Conservation (phyloP, 495 filamentous ascomycete genomes). For the Pseudevernia furfuracea region DNA sequence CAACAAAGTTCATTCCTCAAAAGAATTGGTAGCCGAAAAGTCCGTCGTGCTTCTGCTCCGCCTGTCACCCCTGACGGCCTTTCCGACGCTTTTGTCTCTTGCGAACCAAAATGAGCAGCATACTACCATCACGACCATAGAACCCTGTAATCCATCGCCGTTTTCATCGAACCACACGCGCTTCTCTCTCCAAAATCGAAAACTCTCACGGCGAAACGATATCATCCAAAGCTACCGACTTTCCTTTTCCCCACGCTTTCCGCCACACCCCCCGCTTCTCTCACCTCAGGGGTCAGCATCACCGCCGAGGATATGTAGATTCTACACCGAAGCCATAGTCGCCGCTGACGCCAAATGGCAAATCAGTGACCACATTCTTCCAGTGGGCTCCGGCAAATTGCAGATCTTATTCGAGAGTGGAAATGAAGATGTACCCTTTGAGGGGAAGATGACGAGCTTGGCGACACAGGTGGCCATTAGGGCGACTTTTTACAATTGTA, state of each 20-base stretch:
- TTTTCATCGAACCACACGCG: background rate
- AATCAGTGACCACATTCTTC: background rate
- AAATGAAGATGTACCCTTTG: background rate
- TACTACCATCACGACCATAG: background rate
- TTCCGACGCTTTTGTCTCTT: background rate
- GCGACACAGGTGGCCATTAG: too few species aligned
- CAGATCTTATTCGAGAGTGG: background rate
- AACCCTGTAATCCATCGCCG: background rate
- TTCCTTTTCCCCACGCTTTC: background rate
- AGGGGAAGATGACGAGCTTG: too few species aligned
- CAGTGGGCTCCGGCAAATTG: background rate
- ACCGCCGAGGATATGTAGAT: too few species aligned
- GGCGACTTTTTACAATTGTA: too few species aligned
- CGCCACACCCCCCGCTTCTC: too few species aligned
- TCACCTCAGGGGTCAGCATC: too few species aligned
- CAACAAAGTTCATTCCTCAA: background rate
- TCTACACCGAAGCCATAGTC: background rate
- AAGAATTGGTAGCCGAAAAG: background rate
- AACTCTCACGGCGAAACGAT: background rate
- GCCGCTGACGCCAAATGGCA: background rate
- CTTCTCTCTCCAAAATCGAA: background rate
- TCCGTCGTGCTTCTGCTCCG: background rate
- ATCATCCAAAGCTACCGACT: background rate
- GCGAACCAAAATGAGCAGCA: background rate
- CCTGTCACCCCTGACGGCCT: background rate